phyloP scores from a whole-genome alignment of 306 rosid genomes.

The Cicer cuneatum region DNA sequence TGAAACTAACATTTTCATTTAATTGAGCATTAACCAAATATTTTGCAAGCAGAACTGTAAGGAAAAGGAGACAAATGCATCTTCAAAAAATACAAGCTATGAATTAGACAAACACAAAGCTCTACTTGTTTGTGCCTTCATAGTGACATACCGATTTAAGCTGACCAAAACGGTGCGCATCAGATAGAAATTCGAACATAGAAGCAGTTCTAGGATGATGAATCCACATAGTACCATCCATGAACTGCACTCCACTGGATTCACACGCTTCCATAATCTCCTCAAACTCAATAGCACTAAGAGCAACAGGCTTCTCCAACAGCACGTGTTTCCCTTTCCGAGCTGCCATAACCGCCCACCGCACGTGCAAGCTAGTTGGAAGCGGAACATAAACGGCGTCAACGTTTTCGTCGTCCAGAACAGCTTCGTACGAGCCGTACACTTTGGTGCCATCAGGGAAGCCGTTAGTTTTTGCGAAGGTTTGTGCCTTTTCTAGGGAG shows the following conservation, averaged over 20 bases:
- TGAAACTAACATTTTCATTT: neutral
- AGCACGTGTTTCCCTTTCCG: conserved; percentile 79
- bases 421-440: conserved; percentile 80
- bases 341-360: conserved; percentile 83
- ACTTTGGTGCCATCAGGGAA: conserved; percentile 60
- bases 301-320: conserved; percentile 92
- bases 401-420: conserved; percentile 72
- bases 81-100: neutral
- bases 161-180: conserved; percentile 44
- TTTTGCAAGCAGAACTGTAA: neutral
- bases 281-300: conserved; percentile 66
- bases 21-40: neutral
- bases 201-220: conserved; percentile 73
- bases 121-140: neutral
- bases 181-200: conserved; percentile 39
- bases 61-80: neutral
- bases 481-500: conserved; percentile 66
- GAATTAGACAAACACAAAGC: too few species aligned
- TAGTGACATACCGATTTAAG: conserved; percentile 48
- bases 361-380: conserved; percentile 79
- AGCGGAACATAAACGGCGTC: conserved; percentile 89
- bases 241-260: conserved; percentile 84
- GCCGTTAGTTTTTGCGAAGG: conserved; percentile 69
- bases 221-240: conserved; percentile 98
- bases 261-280: conserved; percentile 65